Percentiles rank a stretch among this genome's conserved stretches.
These are phyloP conservation scores for Hippophae gyantsensis DNA, from an alignment of 306 rosid species.

Conservation along the genomic window DNA sequence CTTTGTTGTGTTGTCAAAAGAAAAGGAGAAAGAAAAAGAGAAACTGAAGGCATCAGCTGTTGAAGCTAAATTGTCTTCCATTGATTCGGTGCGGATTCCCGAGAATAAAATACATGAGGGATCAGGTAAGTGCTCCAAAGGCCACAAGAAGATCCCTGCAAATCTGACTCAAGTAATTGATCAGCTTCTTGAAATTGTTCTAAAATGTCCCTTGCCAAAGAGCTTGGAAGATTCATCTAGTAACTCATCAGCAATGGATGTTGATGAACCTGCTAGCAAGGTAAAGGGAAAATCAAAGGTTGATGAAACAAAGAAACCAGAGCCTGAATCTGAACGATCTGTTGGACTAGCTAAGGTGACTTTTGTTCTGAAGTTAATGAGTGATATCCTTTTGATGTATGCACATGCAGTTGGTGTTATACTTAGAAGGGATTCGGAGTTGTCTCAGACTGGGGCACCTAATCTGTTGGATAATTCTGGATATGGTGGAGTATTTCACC, in stretches of 20 bases:
- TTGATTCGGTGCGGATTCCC: conserved; percentile 63
- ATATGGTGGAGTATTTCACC: conserved; percentile 66
- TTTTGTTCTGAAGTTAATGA: conserved; percentile 85
- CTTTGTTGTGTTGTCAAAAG: conserved; percentile 64
- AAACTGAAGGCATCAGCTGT: conserved; percentile 44
- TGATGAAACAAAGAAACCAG: conserved; percentile 44
- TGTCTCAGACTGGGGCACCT: conserved; percentile 73
- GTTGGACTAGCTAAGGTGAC: conserved; percentile 88
- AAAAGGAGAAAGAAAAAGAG: conserved; percentile 36
- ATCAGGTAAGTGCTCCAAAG: conserved; percentile 66
- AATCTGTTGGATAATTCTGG: conserved; percentile 55
- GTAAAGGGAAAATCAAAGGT: conserved; percentile 95
- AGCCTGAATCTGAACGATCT: conserved; percentile 76
- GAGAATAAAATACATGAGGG: conserved; percentile 81
- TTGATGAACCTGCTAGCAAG: conserved; percentile 81
- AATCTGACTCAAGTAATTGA: conserved; percentile 91
- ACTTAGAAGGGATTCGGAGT: conserved; percentile 82
- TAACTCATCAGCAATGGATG: conserved; percentile 64
- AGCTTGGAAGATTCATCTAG: conserved; percentile 40
- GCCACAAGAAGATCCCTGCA: conserved; percentile 81
- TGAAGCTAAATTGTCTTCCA: conserved; percentile 64
- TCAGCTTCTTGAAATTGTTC: conserved; percentile 91
- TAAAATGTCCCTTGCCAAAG: conserved; percentile 53
- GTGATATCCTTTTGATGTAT: conserved; percentile 91
- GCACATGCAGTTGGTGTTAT: conserved; percentile 88